Conservation (phyloP, 73 alveolate species). For the Effrenium voratum region DNA sequence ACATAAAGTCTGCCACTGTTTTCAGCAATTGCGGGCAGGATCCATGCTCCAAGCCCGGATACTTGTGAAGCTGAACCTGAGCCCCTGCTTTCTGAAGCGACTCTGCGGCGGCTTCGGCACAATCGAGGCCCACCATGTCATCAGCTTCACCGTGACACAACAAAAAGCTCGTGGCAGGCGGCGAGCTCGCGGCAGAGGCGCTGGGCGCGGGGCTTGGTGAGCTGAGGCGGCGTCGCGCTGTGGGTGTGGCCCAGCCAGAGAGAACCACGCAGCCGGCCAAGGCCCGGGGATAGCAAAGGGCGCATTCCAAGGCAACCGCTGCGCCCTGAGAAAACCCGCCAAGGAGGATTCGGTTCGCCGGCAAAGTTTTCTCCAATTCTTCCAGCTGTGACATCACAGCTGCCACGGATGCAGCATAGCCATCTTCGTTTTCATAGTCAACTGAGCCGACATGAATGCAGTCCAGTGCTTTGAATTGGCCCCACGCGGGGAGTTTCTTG, state of each 20-base stretch:
- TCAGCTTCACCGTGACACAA: constrained; percentile 69
- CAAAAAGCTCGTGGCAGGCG: constrained; percentile 16
- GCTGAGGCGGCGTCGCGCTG: neutral
- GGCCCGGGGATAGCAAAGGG: constrained; percentile 31
- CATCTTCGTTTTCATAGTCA: constrained; percentile 47
- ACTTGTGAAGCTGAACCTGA: neutral
- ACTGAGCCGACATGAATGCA: constrained; percentile 36
- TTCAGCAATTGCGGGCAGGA: constrained; percentile 61
- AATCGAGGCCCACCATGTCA: constrained; percentile 63
- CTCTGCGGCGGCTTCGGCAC: constrained; percentile 24
- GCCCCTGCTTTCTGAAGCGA: neutral
- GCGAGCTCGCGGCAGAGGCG: neutral
- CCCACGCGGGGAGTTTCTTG: constrained; percentile 50
- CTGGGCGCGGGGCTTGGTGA: no score
- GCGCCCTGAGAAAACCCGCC: constrained; percentile 91
- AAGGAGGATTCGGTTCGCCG: constrained; percentile 26
- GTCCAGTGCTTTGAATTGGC: constrained; percentile 53
- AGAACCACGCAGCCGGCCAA: constrained; percentile 79
- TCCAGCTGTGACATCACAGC: constrained; percentile 30
- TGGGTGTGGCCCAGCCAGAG: constrained; percentile 68
- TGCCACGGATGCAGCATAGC: constrained; percentile 44
- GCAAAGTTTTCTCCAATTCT: neutral
- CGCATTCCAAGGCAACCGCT: constrained; percentile 79
- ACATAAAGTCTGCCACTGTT: neutral
- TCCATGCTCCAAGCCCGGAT: constrained; percentile 77